Evolutionary conservation across 75 land plant species (phyloP).

Genomic region (Larix kaempferi): DNA sequence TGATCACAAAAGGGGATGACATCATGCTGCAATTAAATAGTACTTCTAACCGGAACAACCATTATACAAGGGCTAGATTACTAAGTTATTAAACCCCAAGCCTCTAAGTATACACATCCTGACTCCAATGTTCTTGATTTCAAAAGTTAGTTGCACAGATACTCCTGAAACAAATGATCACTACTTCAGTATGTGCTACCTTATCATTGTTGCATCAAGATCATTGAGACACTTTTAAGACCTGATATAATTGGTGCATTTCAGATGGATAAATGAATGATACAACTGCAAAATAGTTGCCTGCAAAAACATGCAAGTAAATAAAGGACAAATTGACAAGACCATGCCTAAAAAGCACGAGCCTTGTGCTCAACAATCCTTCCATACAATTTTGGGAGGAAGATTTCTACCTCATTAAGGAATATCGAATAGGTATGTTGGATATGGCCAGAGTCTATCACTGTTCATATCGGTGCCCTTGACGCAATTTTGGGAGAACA

Average conservation of each 20-base stretch:
- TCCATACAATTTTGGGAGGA: not conserved
- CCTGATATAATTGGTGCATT: not conserved
- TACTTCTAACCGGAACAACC: slow-evolving; percentile 1
- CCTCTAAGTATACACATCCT: slow-evolving; percentile 5
- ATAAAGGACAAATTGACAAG: not conserved
- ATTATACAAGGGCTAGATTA: not conserved
- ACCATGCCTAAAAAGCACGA: too few relatives aligned
- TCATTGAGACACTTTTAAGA: not conserved
- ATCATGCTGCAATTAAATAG: slow-evolving; percentile 7
- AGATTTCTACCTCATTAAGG: not conserved
- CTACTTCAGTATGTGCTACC: not conserved
- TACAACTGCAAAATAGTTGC: not conserved
- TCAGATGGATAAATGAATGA: not conserved
- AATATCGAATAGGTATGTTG: not conserved
- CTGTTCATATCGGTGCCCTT: not conserved
- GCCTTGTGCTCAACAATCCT: not conserved
- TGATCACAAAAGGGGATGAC: not conserved
- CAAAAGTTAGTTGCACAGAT: not conserved
- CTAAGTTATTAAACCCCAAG: slow-evolving; percentile 3
- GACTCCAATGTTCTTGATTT: not conserved
- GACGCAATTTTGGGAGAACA: not conserved
- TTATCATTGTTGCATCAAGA: not conserved
- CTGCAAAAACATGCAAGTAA: not conserved
- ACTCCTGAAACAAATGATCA: not conserved
- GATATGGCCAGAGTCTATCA: not conserved